A percentile compares a stretch with the other conserved stretches of the same genome.
Evolutionary conservation across 495 filamentous ascomycete species (phyloP).

Genomic region (Thozetella sp.): DNA sequence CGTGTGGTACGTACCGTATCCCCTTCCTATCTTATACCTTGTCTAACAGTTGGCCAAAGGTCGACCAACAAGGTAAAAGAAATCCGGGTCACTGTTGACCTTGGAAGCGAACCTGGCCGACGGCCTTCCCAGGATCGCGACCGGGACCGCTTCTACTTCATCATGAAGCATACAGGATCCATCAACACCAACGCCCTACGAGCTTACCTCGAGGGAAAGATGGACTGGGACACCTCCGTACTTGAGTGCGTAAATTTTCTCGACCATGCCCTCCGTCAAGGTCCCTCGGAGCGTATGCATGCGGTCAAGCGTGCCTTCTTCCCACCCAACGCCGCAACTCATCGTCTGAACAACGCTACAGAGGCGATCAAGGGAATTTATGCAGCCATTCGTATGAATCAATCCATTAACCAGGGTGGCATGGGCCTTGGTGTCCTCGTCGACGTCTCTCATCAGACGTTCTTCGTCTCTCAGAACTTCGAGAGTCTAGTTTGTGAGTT

Average conservation of each 20-base stretch:
- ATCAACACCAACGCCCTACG: slow-evolving; percentile 67
- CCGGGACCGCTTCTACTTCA: slow-evolving; percentile 56
- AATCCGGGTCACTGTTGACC: slow-evolving; percentile 57
- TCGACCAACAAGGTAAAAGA: slow-evolving; percentile 38
- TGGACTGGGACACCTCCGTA: slow-evolving; percentile 60
- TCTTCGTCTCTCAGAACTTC: slow-evolving; percentile 57
- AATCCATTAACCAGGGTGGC: slow-evolving; percentile 40
- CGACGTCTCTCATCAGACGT: slow-evolving; percentile 79
- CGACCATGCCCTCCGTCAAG: slow-evolving; percentile 84
- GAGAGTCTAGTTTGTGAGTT: slow-evolving; percentile 22
- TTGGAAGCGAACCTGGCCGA: slow-evolving; percentile 61
- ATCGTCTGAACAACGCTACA: slow-evolving; percentile 32
- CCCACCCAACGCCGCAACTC: slow-evolving; percentile 31
- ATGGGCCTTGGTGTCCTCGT: slow-evolving; percentile 75
- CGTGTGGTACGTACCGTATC: slow-evolving; percentile 63
- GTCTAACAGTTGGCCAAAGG: slow-evolving; percentile 28
- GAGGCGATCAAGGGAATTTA: slow-evolving; percentile 86
- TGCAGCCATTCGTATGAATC: slow-evolving; percentile 70
- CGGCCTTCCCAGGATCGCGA: slow-evolving; percentile 22
- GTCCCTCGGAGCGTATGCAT: slow-evolving; percentile 62
- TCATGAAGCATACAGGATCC: slow-evolving; percentile 56
- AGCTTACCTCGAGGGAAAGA: slow-evolving; percentile 62
- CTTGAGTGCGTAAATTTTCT: slow-evolving; percentile 87
- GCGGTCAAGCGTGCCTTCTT: slow-evolving; percentile 82
- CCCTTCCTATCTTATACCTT: background rate